Base-by-base conservation (phyloP, 1,139 yeast species). In the Cylindricascospora bacillispora region DNA sequence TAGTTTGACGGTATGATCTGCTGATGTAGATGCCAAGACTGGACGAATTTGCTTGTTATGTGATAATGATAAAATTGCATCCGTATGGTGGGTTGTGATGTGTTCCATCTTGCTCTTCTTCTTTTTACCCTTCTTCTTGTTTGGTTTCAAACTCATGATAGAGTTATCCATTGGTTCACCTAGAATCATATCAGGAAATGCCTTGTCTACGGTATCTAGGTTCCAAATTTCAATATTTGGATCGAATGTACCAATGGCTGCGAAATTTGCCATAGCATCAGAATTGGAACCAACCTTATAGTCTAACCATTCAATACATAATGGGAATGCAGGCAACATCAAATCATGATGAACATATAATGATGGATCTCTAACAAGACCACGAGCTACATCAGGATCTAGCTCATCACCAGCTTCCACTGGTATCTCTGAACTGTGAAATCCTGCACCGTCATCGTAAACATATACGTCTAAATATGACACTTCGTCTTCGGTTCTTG, bases 161-260 rank as follows among this genome's bases (percentile, higher is more conserved):
- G 72, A 63, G 41, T 65, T 67, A 24, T 65, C 64, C 26, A 63
- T 65, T 18, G 76, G 73, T 51, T 81, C 93, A 29, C 98, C 98
- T 37, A 89, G 65, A 36, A 92, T 83, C 45, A 81, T 66, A 49
- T 85, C 94, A 12, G 99, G 99, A 67, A 82, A 89, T 16, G 94
- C 92, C 49, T 83, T 82, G 50, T 92, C 97, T 25, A 86, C 67
- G 40, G 78, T 76, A 56, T 89, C 98, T 47, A 89, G 64, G 57
- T 89, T 83, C 98, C 98, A 92, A 37, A 89, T 67, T 58, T 89
- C 99, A 55, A 89, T 89, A 51, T 81, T 93, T 23, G 98, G 98
- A 47, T 89, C 98, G 55, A 89, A 86, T 1, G 98, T 82, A 52
- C 98, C 97, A 39, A 89, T 66, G 10, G 98, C 98, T 2, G 93